A percentile compares a stretch with the other conserved stretches of the same genome.
These are phyloP conservation scores for Nemania abortiva DNA, from an alignment of 2,329 filamentous ascomycete species.

Conservation along the genomic window DNA sequence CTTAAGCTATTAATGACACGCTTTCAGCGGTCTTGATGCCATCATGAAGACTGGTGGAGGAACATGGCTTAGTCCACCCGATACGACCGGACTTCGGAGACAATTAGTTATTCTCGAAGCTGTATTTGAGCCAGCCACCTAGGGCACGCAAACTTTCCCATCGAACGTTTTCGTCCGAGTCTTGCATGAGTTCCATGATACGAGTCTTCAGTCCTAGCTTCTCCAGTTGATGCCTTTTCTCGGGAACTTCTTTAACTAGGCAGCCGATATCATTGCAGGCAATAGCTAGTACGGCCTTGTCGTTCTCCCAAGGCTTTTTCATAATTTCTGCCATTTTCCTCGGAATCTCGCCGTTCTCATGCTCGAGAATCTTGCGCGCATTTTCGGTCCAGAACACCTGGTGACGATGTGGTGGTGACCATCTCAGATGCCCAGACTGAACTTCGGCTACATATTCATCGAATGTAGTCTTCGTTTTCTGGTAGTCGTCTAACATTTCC, in stretches of 20 bases:
- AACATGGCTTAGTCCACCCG: conserved; percentile 35
- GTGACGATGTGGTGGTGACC: conserved; percentile 92
- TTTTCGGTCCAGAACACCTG: conserved; percentile 93
- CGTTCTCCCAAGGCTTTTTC: conserved; percentile 77
- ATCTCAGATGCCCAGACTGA: conserved; percentile 86
- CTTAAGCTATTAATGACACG: conserved; percentile 9
- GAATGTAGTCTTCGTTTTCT: conserved; percentile 79
- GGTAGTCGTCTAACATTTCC: conserved; percentile 75
- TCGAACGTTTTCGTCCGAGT: conserved; percentile 86
- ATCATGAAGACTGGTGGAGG: conserved; percentile 20
- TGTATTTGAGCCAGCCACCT: conserved; percentile 73
- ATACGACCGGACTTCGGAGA: not conserved
- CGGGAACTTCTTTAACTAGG: conserved; percentile 88
- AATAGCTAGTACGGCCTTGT: conserved; percentile 90
- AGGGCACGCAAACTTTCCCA: conserved; percentile 94
- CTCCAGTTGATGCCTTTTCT: conserved; percentile 83
- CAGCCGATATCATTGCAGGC: conserved; percentile 93
- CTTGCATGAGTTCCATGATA: conserved; percentile 94
- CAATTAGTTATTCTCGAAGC: conserved; percentile 61
- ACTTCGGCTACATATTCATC: conserved; percentile 93
- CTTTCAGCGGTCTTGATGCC: not conserved
- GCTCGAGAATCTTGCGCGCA: conserved; percentile 85
- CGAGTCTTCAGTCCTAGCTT: conserved; percentile 85
- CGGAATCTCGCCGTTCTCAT: conserved; percentile 81
- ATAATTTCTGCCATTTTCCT: conserved; percentile 89